A percentile compares a stretch with the other conserved stretches of the same genome.
Conservation (phyloP, 805 yeast genomes). For the Candida palmyrensis region DNA sequence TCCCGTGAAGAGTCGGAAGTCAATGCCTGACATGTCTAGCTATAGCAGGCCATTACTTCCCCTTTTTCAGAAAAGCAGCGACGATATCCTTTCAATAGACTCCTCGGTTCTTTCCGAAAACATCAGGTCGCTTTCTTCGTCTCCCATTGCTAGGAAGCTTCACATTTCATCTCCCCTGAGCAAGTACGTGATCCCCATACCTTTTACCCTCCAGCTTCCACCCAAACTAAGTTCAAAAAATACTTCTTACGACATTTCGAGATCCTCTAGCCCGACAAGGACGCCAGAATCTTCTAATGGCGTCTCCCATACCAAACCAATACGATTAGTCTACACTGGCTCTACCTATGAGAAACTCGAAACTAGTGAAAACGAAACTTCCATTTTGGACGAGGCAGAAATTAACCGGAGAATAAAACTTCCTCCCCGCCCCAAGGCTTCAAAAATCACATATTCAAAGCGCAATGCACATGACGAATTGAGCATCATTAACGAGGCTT, state of each 20-base stretch:
- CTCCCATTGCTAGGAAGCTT: conserved; percentile 31
- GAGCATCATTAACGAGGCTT: conserved; percentile 39
- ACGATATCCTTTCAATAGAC: conserved; percentile 21
- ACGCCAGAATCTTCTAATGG: conserved; percentile 2
- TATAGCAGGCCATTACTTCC: too few species aligned
- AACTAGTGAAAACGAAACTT: conserved; percentile 16
- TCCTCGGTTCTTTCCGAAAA: conserved; percentile 18
- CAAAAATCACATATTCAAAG: conserved; percentile 1
- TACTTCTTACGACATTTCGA: conserved; percentile 6
- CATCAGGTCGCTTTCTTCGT: conserved; percentile 23
- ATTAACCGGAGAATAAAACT: conserved; percentile 1
- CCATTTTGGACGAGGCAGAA: conserved; percentile 3
- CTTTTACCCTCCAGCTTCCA: conserved; percentile 36
- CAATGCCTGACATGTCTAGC: conserved; percentile 12
- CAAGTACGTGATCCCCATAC: conserved; percentile 37
- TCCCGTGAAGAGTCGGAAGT: conserved; percentile 27
- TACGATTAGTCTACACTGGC: conserved; percentile 29
- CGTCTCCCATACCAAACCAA: conserved; percentile 11
- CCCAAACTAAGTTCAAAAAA: conserved; percentile 33
- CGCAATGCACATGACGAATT: conserved; percentile 23
- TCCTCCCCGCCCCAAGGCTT: not conserved
- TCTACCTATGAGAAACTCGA: conserved; percentile 31
- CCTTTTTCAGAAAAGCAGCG: conserved; percentile 11
- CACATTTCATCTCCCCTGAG: conserved; percentile 24
- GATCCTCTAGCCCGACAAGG: conserved; percentile 11